These are phyloP conservation scores for Fusarium caatingaense DNA, from an alignment of 2,329 filamentous ascomycete genomes.

Conservation along the genomic window DNA sequence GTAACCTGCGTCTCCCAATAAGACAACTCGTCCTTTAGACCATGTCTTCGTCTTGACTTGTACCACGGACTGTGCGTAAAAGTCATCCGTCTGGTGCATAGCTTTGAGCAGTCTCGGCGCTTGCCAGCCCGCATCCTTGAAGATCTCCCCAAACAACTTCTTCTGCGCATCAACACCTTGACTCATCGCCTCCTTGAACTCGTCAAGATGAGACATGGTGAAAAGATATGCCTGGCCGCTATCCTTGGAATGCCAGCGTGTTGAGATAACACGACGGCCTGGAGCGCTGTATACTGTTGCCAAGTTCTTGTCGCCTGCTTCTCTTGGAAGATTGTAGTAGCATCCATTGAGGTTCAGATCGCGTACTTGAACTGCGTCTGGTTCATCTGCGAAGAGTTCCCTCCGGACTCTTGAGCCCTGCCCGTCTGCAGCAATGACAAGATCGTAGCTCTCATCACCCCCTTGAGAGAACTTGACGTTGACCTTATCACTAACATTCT, in stretches of 20 bases:
- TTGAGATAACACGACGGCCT: constrained; percentile 23
- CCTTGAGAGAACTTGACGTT: constrained; percentile 16
- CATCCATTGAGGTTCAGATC: constrained; percentile 23
- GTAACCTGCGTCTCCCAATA: constrained; percentile 63
- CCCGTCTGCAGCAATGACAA: constrained; percentile 30
- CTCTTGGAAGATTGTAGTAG: constrained; percentile 17
- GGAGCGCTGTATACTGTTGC: constrained; percentile 27
- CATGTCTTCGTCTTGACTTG: constrained; percentile 56
- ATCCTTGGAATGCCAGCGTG: constrained; percentile 28
- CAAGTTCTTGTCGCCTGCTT: constrained; percentile 15
- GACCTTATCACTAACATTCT: constrained; percentile 20
- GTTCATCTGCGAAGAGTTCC: constrained; percentile 15
- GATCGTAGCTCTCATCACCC: constrained; percentile 20
- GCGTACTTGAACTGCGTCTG: constrained; percentile 16
- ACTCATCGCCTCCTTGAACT: constrained; percentile 40
- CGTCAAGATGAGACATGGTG: constrained; percentile 47
- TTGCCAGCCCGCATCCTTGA: constrained; percentile 61
- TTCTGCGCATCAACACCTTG: constrained; percentile 52
- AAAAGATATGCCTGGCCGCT: constrained; percentile 47
- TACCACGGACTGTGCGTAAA: constrained; percentile 57
- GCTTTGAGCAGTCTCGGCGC: constrained; percentile 51
- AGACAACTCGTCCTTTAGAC: constrained; percentile 53
- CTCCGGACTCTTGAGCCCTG: constrained; percentile 24
- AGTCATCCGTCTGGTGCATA: constrained; percentile 54
- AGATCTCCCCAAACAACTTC: constrained; percentile 52